A percentile compares a stretch with the other conserved stretches of the same genome.
Evolutionary conservation across 176 grass and related monocot species (phyloP).

Genomic region (bread wheat (Triticum aestivum)): IWGSC_CS_RefSeq_v2.1 NC_057806.1:465129889-465130388

Average conservation of each 20-base stretch:
- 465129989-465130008: slow-evolving; percentile 39
- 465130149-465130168: slow-evolving; percentile 26
- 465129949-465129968: not conserved
- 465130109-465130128: slow-evolving; percentile 43
- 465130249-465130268: not conserved
- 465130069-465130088: not conserved
- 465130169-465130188: slow-evolving; percentile 1
- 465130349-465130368: slow-evolving; percentile 56
- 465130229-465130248: not conserved
- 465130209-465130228: slow-evolving; percentile 28
- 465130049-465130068: not conserved
- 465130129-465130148: slow-evolving; percentile 55
- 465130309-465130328: slow-evolving; percentile 87
- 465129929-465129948: not conserved
- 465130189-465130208: not conserved
- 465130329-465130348: slow-evolving; percentile 41
- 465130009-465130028: slow-evolving; percentile 68
- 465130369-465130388: slow-evolving; percentile 64
- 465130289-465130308: slow-evolving; percentile 54
- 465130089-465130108: slow-evolving; percentile 17
- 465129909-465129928: not conserved
- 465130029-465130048: not conserved
- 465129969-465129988: slow-evolving; percentile 22
- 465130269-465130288: slow-evolving; percentile 40
- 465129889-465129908: not conserved